Base-by-base conservation (phyloP, 805 yeast genomes). In the Candida peoriensis region DNA sequence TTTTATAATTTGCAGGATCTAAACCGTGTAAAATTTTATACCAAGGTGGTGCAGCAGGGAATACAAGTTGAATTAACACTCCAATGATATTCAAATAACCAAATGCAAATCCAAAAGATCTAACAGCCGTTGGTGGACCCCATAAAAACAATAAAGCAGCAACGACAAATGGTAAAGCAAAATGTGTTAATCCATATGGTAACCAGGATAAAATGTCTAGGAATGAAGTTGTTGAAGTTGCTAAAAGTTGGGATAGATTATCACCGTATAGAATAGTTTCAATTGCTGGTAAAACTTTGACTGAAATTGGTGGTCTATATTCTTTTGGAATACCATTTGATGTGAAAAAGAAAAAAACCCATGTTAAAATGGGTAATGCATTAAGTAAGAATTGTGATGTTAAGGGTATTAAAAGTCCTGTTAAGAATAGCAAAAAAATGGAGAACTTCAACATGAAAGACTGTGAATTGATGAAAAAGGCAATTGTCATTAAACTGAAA, bases 11-110 rank as follows among this genome's bases (percentile, higher is more conserved):
- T 3, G 97, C 97, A 20, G 96, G 93, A 36, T 76, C 81, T 40
- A 89, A 70, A 2, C 96, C 96, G 55, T 90, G 81, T 32, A 80
- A 58, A 39, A 76, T 76, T 51, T 85, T 83, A 57, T 90, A 90
- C 98, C 98, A 90, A 14, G 98, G 98, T 11, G 98, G 95, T 35
- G 97, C 97, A 32, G 93, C 85, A 6, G 98, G 96, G 57, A 86
- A 87, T 5, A 79, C 43, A 46, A 87, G 71, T 63, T 93, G 97
- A 37, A 76, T 74, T 23, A 82, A 52, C 21, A 90, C 97, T 28
- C 97, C 97, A 33, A 77, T 57, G 44, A 89, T 60, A 60, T 90
- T 93, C 90, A 88, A 83, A 65, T 83, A 87, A 10, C 98, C 98
- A 63, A 93, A 89, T 4, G 96, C 87, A 64, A 88, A 85, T 3